Conservation (phyloP, 2,329 filamentous ascomycete genomes). For the Epichloe gansuensis region DNA sequence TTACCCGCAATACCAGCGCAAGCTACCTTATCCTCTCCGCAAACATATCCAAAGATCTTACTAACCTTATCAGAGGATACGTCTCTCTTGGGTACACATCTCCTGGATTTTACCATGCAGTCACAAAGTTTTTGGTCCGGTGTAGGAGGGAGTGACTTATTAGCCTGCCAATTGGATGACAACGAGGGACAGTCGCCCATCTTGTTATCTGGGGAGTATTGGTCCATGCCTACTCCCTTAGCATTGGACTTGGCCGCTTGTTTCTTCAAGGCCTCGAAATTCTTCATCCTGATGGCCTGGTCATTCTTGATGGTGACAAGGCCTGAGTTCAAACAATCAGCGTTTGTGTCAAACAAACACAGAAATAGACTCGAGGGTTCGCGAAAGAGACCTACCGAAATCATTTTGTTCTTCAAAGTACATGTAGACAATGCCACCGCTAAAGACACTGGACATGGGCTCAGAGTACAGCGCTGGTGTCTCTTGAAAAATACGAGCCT, state of each 20-base stretch:
- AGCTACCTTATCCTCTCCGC: slow-evolving; percentile 39
- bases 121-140: slow-evolving; percentile 68
- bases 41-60: slow-evolving; percentile 62
- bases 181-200: slow-evolving; percentile 58
- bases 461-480: slow-evolving; percentile 66
- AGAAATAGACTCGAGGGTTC: too few relatives aligned
- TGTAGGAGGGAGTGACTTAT: slow-evolving; percentile 60
- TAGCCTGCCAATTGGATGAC: slow-evolving; percentile 48
- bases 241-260: slow-evolving; percentile 58
- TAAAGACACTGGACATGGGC: slow-evolving; percentile 79
- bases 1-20: slow-evolving; percentile 60
- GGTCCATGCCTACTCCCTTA: slow-evolving; percentile 47
- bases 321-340: slow-evolving; percentile 26
- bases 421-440: slow-evolving; percentile 97
- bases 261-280: slow-evolving; percentile 61
- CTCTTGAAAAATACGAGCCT: slow-evolving; percentile 71
- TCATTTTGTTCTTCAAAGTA: slow-evolving; percentile 87
- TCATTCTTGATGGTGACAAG: slow-evolving; percentile 49
- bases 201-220: slow-evolving; percentile 65
- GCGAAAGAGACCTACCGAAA: slow-evolving; percentile 46
- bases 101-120: slow-evolving; percentile 68
- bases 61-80: slow-evolving; percentile 47
- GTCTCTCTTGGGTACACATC: slow-evolving; percentile 51
- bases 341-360: not conserved
- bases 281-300: slow-evolving; percentile 52